Evolutionary conservation across 345 rosid genomes (phyloP).

Genomic region (Hirschfeldia incana): DNA sequence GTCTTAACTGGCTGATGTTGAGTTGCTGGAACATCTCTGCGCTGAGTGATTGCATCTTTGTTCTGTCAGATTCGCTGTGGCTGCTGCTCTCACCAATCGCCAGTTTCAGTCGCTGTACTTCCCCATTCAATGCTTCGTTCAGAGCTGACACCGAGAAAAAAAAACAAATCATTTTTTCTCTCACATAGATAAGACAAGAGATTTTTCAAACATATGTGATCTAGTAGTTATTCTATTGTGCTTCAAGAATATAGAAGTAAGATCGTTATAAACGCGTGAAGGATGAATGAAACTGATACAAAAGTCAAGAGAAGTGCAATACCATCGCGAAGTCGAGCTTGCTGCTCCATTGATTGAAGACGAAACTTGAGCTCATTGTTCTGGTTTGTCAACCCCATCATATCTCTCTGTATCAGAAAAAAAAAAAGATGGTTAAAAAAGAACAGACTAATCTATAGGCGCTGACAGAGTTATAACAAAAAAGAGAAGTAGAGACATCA

Average conservation of each 20-base stretch:
- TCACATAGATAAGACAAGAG: neutral
- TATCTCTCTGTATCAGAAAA: conserved; percentile 96
- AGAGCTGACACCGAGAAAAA: conserved; percentile 44
- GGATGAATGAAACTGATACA: no score
- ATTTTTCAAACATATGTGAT: neutral
- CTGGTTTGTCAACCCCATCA: conserved; percentile 85
- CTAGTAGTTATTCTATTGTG: neutral
- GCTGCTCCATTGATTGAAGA: conserved; percentile 98
- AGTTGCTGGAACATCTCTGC: conserved; percentile 42
- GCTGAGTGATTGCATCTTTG: conserved; percentile 39
- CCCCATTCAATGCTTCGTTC: conserved; percentile 53
- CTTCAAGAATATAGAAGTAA: neutral
- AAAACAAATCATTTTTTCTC: neutral
- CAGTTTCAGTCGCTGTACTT: conserved; percentile 51
- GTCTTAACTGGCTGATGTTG: conserved; percentile 36
- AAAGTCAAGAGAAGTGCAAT: neutral
- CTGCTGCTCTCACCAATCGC: conserved; percentile 39
- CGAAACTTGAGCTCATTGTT: conserved; percentile 93
- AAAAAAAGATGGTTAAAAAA: conserved; percentile 4
- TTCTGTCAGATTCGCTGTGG: conserved; percentile 25
- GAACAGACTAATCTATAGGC: neutral
- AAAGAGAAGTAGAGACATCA: neutral
- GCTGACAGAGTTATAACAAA: neutral
- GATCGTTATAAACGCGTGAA: no score
- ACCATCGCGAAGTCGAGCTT: conserved; percentile 95